Conservation (phyloP, 306 rosid species). For the Pueraria montana region DNA sequence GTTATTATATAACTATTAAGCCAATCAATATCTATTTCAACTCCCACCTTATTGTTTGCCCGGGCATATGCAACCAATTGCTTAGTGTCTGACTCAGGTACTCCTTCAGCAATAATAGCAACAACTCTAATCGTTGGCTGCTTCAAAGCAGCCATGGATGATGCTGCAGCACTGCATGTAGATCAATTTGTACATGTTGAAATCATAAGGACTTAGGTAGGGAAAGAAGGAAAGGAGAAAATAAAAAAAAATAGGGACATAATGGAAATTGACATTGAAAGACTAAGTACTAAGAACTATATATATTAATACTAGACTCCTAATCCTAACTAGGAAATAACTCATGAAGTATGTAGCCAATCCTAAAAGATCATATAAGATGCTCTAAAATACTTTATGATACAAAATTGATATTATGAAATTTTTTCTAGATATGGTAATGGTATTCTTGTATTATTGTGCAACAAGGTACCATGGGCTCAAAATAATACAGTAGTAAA, state of each 20-base stretch:
- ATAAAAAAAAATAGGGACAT: not conserved
- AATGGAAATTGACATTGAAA: not conserved
- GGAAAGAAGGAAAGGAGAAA: not conserved
- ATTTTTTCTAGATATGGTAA: conserved; percentile 4
- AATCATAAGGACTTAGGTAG: not conserved
- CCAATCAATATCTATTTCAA: conserved; percentile 34
- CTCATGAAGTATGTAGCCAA: conserved; percentile 8
- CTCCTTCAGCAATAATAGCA: conserved; percentile 97
- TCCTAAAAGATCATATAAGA: not conserved
- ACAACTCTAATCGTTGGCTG: conserved; percentile 94
- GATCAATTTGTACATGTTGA: conserved; percentile 26
- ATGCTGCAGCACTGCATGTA: conserved; percentile 85
- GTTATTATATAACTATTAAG: conserved; percentile 29
- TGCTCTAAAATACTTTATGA: not conserved
- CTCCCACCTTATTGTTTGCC: conserved; percentile 86
- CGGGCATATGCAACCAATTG: conserved; percentile 91
- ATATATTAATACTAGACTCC: conserved; percentile 19
- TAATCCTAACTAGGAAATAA: not conserved
- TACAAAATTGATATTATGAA: not conserved
- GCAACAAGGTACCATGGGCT: conserved; percentile 15
- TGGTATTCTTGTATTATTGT: not conserved
- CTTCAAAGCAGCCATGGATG: conserved; percentile 87
- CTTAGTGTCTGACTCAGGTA: conserved; percentile 90
- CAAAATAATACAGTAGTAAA: conserved; percentile 26
- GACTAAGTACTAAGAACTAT: not conserved